phyloP scores from a whole-genome alignment of 2,329 filamentous ascomycete genomes.

The Colletotrichum sp. region DNA sequence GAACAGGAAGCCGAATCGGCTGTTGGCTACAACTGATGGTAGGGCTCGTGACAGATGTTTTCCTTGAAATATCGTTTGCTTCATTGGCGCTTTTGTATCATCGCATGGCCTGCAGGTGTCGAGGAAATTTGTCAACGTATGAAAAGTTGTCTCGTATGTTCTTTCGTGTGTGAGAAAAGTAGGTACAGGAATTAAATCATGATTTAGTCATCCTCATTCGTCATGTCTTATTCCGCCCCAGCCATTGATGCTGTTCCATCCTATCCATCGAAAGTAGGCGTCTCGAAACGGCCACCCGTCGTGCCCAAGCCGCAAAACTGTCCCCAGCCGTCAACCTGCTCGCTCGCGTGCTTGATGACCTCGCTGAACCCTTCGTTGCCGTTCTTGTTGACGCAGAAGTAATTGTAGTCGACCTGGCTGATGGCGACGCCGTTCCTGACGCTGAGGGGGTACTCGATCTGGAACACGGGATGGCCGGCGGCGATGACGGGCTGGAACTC shows the following conservation, averaged over 20 bases:
- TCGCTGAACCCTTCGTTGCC: conserved; percentile 35
- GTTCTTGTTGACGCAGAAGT: conserved; percentile 28
- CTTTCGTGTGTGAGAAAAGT: not conserved
- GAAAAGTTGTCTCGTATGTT: not conserved
- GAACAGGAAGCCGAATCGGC: conserved; percentile 21
- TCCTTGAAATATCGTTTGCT: not conserved
- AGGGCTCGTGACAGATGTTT: not conserved
- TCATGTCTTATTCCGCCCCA: not conserved
- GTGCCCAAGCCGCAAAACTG: conserved; percentile 31
- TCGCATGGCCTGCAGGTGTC: not conserved
- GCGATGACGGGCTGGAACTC: conserved; percentile 33
- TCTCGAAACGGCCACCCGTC: conserved; percentile 24
- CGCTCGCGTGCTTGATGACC: conserved; percentile 36
- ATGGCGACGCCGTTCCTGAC: conserved; percentile 26
- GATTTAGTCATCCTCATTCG: not conserved
- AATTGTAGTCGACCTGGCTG: conserved; percentile 27
- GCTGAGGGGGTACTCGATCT: conserved; percentile 38
- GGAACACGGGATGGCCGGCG: conserved; percentile 35
- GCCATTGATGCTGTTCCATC: not conserved
- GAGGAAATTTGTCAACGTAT: not conserved
- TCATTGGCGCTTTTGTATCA: not conserved
- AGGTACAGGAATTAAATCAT: not conserved
- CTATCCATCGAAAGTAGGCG: conserved; percentile 24
- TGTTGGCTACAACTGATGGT: not conserved
- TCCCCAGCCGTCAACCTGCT: conserved; percentile 35